Base-by-base conservation (phyloP, 192 early-diverging fungal species). In the Linnemannia elongata region DNA sequence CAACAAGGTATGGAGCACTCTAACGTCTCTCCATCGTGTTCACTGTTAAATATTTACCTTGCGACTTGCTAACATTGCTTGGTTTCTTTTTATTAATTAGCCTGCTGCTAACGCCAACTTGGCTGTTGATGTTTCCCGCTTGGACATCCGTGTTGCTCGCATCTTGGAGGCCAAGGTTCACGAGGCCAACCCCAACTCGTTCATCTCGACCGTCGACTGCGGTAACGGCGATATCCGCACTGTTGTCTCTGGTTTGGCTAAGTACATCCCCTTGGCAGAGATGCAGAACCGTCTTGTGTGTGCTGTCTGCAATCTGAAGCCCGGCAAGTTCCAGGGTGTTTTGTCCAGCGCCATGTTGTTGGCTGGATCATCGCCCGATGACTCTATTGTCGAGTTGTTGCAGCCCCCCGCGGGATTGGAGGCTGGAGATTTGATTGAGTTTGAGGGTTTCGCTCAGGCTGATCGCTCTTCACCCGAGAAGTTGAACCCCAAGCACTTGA, bases 401-500 rank as follows among this genome's bases (percentile, higher is more conserved):
- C 89, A 91, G 69, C 92, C 93, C 70, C 91, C 93, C 57, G 78
- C 80, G 33, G 90, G 78, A 76, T 72, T 90, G 30, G 86, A 91
- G 57, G 73, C 89, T 72, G 93, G 93, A 47, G 93, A 94, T 36
- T 3, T 78, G 44, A 88, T 94, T 39, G 68, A 82, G 38, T 93
- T 90, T 82, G 89, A 93, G 69, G 93, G 93, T 5, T 94, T 82
- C 71, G 87, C 57, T 36, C 72, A 80, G 39, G 86, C 75, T 2
- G 73, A 83, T 36, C 77, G 87, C 17, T 76, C 84, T 24, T 89
- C 88, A 13, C 92, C 88, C 57, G 90, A 90, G 76, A 83, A 87
- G 72, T 76, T 94, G 72, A 94, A 94, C 78, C 93, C 93, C 45
- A 94, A 94, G 75, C 90, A 93, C 44, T 88, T 94, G 80, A 87